Base-by-base conservation (phyloP, 495 filamentous ascomycete species). In the Jackrogersella minutella region DNA sequence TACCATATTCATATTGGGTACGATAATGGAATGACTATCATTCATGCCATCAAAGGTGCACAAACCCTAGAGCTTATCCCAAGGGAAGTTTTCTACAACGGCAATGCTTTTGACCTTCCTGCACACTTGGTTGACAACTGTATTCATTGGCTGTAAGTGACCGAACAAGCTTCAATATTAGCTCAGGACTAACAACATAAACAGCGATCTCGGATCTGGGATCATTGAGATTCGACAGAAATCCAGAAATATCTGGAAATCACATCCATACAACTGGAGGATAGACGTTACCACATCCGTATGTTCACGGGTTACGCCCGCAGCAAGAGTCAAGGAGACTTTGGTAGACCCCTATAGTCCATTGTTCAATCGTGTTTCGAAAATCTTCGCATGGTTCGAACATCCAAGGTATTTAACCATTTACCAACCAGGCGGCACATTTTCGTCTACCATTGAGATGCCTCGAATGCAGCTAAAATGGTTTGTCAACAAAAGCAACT, bases 111-210 rank as follows among this genome's bases (percentile, higher is more conserved):
- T 16, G 85, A 88, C 62, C 74, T 90, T 17, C 87, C 88, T 2
- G 47, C 30, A 0, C 39, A 71, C 1, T 72, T 90, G 6, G 34
- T 86, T 2, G 40, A 79, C 1, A 70, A 82, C 16, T 85, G 78
- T 46, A 65, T 82, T 1, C 88, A 91, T 66, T 91, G 88, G 88
- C 71, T 88, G 66, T 68, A 26, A 64, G 66, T 59, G 19, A 33
- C 6, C 2, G 1, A 28, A 24, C 30, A 3, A 8, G 5, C 65
- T 36, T 21, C 5, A 21, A 2, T 1, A 9, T 24, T 17, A 8
- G 36, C 22, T 28, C 6, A 19, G 6, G 5, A 10, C 59, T 68
- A 31, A 68, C 36, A 31, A 68, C 36, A 16, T 14, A 31, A 13
- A 5, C 31, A 68, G 66, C 17, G 54, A 88, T 49, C 17, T 85